Evolutionary conservation across 2,329 filamentous ascomycete genomes (phyloP), one percentile per base, ranked within the genome.

Genomic region (Colletotrichum somersetense): DNA sequence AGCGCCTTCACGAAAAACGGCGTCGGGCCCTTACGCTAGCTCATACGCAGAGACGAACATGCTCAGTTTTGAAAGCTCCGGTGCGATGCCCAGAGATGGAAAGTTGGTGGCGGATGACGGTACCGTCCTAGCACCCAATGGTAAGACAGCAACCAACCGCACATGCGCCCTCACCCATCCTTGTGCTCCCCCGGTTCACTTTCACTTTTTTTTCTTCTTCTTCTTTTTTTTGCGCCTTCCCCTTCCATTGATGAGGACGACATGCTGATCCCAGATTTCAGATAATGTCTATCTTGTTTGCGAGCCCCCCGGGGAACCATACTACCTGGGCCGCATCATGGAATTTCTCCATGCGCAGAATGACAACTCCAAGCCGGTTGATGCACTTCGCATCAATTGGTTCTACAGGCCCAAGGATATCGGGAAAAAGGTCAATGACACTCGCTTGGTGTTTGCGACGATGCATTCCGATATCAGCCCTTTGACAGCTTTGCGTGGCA

Each of bases 391-490:
- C 76, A 93, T 98, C 79, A 99, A 99, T 84, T 99, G 96, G 96
- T 98, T 96, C 83, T 98, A 98, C 82, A 91, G 96, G 52, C 96
- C 96, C 68, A 95, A 96, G 82, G 96, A 99, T 83, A 97, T 98
- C 79, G 93, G 94, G 76, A 93, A 95, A 77, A 96, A 95, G 84
- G 92, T 93, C 76, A 92, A 93, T 80, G 96, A 99, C 85, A 96
- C 93, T 72, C 93, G 96, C 74, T 87, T 96, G 77, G 91, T 99
- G 64, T 98, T 96, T 83, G 96, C 95, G 74, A 97, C 96, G 40
- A 99, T 99, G 96, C 96, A 99, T 83, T 98, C 96, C 35, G 96
- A 99, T 85, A 92, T 95, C 74, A 97, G 94, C 80, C 96, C 96
- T 70, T 87, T 99, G 77, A 95, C 95, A 62, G 94, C 96, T 57